A percentile compares a stretch with the other conserved stretches of the same genome.
These are phyloP conservation scores for Arabidopsis hybrid DNA, from an alignment of 441 rosid species.

Conservation along the genomic window DNA sequence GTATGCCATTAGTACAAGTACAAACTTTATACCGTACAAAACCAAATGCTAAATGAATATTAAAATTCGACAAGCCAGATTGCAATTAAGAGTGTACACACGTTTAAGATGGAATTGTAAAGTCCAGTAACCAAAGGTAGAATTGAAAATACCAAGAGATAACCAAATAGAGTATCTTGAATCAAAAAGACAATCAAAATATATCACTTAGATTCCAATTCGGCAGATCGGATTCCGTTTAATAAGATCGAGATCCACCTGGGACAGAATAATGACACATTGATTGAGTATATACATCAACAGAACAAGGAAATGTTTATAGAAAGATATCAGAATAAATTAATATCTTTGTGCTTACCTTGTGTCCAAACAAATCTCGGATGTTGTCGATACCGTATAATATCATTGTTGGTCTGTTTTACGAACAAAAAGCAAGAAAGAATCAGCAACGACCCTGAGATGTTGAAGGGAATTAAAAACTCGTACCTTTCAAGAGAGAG, in stretches of 20 bases:
- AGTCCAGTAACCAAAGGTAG: neutral
- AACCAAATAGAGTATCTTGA: neutral
- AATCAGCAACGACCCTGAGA: neutral
- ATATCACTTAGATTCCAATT: no score
- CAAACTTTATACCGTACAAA: neutral
- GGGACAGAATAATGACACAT: neutral
- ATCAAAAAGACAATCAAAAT: no score
- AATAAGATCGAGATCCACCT: slow-evolving; percentile 1
- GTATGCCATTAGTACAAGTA: neutral
- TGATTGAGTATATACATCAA: no score
- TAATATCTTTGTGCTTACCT: neutral
- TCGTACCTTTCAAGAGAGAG: neutral
- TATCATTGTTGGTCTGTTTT: neutral
- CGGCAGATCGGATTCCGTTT: neutral
- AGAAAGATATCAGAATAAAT: neutral
- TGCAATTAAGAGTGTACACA: neutral
- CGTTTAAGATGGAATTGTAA: neutral
- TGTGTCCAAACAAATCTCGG: neutral
- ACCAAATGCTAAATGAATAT: neutral
- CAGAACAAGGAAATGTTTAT: neutral
- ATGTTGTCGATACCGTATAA: neutral
- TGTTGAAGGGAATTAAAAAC: neutral
- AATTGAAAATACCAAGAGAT: neutral
- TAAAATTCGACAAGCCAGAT: neutral
- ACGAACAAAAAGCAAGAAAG: neutral